Conservation (phyloP, 2,329 filamentous ascomycete genomes). For the Fusarium succisae region DNA sequence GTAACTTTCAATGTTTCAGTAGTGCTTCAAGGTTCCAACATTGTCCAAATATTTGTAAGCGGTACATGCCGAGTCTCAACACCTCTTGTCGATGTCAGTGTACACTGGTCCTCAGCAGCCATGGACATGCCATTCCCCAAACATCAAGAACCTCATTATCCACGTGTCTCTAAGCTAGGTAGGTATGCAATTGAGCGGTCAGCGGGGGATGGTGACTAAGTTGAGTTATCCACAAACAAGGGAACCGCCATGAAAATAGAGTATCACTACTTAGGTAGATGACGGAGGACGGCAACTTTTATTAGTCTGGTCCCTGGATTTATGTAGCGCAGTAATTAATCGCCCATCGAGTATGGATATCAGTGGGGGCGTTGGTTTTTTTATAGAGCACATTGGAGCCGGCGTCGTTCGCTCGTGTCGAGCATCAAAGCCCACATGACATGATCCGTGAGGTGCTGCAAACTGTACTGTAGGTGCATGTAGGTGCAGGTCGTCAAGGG, state of each 20-base stretch:
- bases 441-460: background rate
- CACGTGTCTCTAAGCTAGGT: background rate
- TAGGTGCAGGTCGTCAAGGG: background rate
- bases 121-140: background rate
- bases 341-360: constrained; percentile 12
- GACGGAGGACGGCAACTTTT: constrained; percentile 1
- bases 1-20: background rate
- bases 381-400: constrained; percentile 6
- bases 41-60: background rate
- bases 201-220: background rate
- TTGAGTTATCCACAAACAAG: constrained; percentile 7
- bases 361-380: constrained; percentile 16
- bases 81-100: background rate
- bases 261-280: background rate
- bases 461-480: background rate
- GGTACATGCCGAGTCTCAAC: background rate
- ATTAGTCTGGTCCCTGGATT: constrained; percentile 28
- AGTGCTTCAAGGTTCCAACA: background rate
- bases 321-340: constrained; percentile 3
- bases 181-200: background rate
- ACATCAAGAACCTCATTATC: background rate
- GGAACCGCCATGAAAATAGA: constrained; percentile 4
- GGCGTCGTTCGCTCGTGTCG: constrained; percentile 30
- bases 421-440: constrained; percentile 18
- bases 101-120: background rate